Evolutionary conservation across 768 basidiomycete species (phyloP).

Genomic region (Lactarius psammicola): DNA sequence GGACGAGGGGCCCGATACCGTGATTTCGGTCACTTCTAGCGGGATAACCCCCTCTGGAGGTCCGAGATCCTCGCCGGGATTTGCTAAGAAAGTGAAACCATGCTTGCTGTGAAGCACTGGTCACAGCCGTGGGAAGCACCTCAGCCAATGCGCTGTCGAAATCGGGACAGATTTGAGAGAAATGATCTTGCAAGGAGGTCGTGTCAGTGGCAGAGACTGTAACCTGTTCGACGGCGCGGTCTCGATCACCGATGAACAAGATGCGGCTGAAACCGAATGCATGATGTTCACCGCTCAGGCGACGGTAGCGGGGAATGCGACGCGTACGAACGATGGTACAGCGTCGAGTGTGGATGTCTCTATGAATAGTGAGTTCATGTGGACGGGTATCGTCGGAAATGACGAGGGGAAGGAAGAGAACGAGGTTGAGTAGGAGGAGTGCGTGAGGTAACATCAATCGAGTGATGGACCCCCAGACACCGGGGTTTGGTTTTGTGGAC

Average conservation of each 20-base stretch:
- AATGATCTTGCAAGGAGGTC: constrained; percentile 1
- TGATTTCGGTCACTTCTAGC: constrained; percentile 55
- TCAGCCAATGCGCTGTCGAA: constrained; percentile 1
- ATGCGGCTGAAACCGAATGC: constrained; percentile 11
- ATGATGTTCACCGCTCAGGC: constrained; percentile 17
- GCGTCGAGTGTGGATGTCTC: constrained; percentile 12
- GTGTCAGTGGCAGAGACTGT: constrained; percentile 6
- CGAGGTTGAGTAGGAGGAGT: not conserved
- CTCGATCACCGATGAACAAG: not conserved
- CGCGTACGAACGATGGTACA: constrained; percentile 25
- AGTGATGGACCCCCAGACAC: not conserved
- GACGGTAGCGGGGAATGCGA: constrained; percentile 20
- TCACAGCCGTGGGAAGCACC: not conserved
- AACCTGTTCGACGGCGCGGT: constrained; percentile 13
- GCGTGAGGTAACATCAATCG: not conserved
- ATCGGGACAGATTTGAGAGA: constrained; percentile 8
- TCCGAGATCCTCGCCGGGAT: not conserved
- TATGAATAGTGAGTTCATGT: constrained; percentile 30
- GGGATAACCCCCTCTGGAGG: constrained; percentile 32
- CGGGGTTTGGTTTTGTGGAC: not conserved
- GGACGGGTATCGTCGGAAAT: not conserved
- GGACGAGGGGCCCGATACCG: constrained; percentile 55
- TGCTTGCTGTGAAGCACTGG: constrained; percentile 2
- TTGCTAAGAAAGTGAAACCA: constrained; percentile 12
- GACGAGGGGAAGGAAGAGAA: not conserved